These are phyloP conservation scores for Torulaspora maleeae DNA, from an alignment of 805 yeast genomes.

Conservation along the genomic window DNA sequence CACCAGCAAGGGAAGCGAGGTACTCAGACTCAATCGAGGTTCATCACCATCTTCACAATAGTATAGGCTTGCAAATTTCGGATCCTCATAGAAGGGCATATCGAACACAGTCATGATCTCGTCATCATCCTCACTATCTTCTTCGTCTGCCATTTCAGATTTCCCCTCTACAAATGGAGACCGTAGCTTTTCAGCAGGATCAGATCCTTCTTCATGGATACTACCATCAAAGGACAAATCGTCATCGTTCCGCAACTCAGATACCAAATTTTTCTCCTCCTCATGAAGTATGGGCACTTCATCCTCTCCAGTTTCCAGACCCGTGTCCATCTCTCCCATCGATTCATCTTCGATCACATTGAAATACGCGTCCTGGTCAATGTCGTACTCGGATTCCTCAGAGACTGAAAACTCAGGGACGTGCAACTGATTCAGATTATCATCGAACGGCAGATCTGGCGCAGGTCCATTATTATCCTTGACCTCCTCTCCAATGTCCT, in stretches of 20 bases:
- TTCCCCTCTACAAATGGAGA: conserved; percentile 6
- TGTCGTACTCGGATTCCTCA: conserved; percentile 36
- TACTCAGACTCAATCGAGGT: conserved; percentile 33
- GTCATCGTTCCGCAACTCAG: conserved; percentile 33
- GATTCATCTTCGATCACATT: conserved; percentile 31
- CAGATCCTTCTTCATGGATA: conserved; percentile 33
- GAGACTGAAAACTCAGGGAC: conserved; percentile 32
- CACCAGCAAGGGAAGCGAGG: conserved; percentile 32
- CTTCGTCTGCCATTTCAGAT: conserved; percentile 20
- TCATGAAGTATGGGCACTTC: conserved; percentile 31
- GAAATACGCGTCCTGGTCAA: conserved; percentile 33
- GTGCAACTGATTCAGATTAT: conserved; percentile 22
- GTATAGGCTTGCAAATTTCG: conserved; percentile 34
- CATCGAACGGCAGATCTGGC: conserved; percentile 4
- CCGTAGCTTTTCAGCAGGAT: conserved; percentile 25
- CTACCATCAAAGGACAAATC: conserved; percentile 33
- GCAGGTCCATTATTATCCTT: conserved; percentile 16
- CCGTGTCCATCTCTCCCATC: conserved; percentile 33
- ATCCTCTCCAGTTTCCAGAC: conserved; percentile 34
- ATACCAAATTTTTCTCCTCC: conserved; percentile 32
- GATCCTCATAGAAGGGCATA: conserved; percentile 42
- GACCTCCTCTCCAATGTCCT: conserved; percentile 25
- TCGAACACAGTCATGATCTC: conserved; percentile 35
- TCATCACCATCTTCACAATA: conserved; percentile 34
- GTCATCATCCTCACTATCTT: conserved; percentile 32